phyloP scores from a whole-genome alignment of 2,329 filamentous ascomycete genomes.

The Phoma sp. region DNA sequence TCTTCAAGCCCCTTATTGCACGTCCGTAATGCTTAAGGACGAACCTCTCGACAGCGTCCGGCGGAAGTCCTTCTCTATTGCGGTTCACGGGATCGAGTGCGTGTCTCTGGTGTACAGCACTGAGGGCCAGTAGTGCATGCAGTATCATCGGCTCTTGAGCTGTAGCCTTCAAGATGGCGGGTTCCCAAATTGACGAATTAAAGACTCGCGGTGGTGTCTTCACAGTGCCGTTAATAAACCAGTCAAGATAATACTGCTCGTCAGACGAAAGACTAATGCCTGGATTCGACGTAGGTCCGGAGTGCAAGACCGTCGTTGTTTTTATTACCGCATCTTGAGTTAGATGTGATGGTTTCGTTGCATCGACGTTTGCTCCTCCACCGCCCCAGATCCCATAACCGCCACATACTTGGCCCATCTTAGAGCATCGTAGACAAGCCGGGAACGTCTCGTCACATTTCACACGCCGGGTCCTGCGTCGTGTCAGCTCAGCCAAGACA shows the following conservation, averaged over 20 bases:
- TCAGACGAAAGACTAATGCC: constrained; percentile 3
- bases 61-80: neutral
- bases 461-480: constrained; percentile 31
- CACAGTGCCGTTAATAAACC: constrained; percentile 17
- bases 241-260: constrained; percentile 16
- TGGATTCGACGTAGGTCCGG: neutral
- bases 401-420: constrained; percentile 48
- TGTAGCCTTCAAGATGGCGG: constrained; percentile 9
- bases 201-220: constrained; percentile 9
- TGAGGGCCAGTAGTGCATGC: constrained; percentile 11
- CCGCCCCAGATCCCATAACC: constrained; percentile 54
- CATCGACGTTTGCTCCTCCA: constrained; percentile 29
- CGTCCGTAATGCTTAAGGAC: constrained; percentile 10
- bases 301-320: neutral
- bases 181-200: constrained; percentile 16
- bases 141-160: constrained; percentile 11
- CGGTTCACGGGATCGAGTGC: constrained; percentile 5
- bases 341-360: neutral
- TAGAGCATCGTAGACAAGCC: constrained; percentile 45
- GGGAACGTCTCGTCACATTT: constrained; percentile 49
- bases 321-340: neutral
- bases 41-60: constrained; percentile 8
- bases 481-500: neutral
- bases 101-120: constrained; percentile 12
- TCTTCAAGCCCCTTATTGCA: constrained; percentile 7